These are phyloP conservation scores for Lactifluus echinatus DNA, from an alignment of 768 basidiomycete species.

Conservation along the genomic window DNA sequence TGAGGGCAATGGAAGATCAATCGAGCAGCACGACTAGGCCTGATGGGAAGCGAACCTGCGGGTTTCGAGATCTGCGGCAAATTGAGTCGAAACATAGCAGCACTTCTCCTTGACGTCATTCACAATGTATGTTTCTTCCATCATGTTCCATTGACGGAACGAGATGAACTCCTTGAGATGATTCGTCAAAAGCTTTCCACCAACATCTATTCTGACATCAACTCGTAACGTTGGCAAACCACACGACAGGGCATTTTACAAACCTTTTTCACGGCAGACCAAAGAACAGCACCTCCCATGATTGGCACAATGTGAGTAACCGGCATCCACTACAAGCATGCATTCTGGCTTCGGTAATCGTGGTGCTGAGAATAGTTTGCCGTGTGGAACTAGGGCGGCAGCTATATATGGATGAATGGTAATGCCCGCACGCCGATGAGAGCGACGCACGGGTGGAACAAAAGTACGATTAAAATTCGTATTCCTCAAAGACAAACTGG, in stretches of 20 bases:
- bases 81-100: slow-evolving; percentile 75
- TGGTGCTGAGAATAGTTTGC: slow-evolving; percentile 51
- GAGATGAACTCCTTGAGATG: slow-evolving; percentile 90
- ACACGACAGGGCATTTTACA: background rate
- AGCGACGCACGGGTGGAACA: slow-evolving; percentile 67
- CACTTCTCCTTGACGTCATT: slow-evolving; percentile 88
- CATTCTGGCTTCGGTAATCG: slow-evolving; percentile 61
- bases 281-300: slow-evolving; percentile 62
- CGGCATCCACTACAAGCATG: slow-evolving; percentile 75
- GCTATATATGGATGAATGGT: slow-evolving; percentile 36
- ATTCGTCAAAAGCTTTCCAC: slow-evolving; percentile 92
- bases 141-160: slow-evolving; percentile 97
- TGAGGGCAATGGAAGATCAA: slow-evolving; percentile 23
- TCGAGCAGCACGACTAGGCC: background rate
- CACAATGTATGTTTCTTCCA: slow-evolving; percentile 92
- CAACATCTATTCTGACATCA: slow-evolving; percentile 72
- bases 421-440: slow-evolving; percentile 20
- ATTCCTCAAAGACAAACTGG: slow-evolving; percentile 94
- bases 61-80: slow-evolving; percentile 61
- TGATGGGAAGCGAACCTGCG: slow-evolving; percentile 54
- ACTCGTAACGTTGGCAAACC: background rate
- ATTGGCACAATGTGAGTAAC: slow-evolving; percentile 86
- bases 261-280: slow-evolving; percentile 63
- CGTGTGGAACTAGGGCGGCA: slow-evolving; percentile 70
- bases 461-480: slow-evolving; percentile 79